A percentile compares a stretch with the other conserved stretches of the same genome.
phyloP scores from a whole-genome alignment of 352 stramenopile species.

The Phytopythium helicoides region DNA sequence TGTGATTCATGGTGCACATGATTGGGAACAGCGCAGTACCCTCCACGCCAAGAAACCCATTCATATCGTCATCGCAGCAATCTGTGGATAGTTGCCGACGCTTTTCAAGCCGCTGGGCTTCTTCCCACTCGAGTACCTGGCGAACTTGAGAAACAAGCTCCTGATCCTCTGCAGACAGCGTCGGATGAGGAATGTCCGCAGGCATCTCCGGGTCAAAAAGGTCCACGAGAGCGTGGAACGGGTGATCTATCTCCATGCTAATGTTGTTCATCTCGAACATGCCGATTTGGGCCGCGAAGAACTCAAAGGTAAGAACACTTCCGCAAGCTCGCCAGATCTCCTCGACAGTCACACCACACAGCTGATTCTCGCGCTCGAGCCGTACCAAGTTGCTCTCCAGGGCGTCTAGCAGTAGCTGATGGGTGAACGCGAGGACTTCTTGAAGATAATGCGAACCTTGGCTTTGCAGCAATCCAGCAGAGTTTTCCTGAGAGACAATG shows the following conservation, averaged over 20 bases:
- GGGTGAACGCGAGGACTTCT: slow-evolving; percentile 58
- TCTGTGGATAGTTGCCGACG: neutral
- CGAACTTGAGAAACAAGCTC: slow-evolving; percentile 38
- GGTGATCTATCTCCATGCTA: slow-evolving; percentile 88
- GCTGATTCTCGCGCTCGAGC: slow-evolving; percentile 57
- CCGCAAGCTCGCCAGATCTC: slow-evolving; percentile 61
- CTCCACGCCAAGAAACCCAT: slow-evolving; percentile 67
- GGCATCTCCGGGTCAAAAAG: slow-evolving; percentile 56
- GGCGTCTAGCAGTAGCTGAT: slow-evolving; percentile 60
- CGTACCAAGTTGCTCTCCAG: slow-evolving; percentile 69
- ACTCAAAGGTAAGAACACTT: slow-evolving; percentile 77
- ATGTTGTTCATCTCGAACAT: slow-evolving; percentile 98
- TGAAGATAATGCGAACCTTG: slow-evolving; percentile 36
- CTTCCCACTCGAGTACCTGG: slow-evolving; percentile 40
- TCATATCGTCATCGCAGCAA: slow-evolving; percentile 18
- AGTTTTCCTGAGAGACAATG: neutral
- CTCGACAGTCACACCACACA: slow-evolving; percentile 50
- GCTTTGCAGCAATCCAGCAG: neutral
- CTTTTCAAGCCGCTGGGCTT: slow-evolving; percentile 41
- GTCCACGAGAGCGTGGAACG: slow-evolving; percentile 67
- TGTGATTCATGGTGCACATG: slow-evolving; percentile 97
- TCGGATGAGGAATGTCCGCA: slow-evolving; percentile 26
- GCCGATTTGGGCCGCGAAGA: slow-evolving; percentile 89
- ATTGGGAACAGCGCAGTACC: slow-evolving; percentile 92
- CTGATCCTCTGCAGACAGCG: slow-evolving; percentile 23